Evolutionary conservation across 179 eudicot species (phyloP), one percentile per base, ranked within the genome.

Genomic region (Sideroxylon spinosum): DNA sequence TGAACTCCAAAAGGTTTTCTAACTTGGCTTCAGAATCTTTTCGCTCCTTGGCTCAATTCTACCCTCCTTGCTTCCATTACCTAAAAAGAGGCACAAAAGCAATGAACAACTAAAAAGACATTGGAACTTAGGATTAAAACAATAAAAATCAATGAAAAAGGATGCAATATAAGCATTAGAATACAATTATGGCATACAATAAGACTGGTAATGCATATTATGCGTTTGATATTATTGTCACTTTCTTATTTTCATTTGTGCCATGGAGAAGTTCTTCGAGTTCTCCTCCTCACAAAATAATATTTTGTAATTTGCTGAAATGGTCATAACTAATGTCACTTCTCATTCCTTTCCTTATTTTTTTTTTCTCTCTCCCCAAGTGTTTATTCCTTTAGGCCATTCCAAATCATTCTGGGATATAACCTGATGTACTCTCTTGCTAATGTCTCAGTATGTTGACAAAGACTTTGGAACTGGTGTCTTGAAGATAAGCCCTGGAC

Each of bases 381-480:
- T 56, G 68, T 12, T 75, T 46, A 37, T 44, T 14, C 59, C 62
- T 78, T 71, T 26, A 55, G 59, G 72, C 46, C 32, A 29, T 22
- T 76, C 11, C 19, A 29, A 68, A 9, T 61, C 69, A 66, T 48
- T 78, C 22, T 49, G 44, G 26, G 13, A 17, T 17, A 52, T 44
- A 70, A 73, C 11, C 23, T 13, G 26, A 68, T 66, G 13, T 74
- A 52, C 28, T 53, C 7, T 29, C 7, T 69, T 60, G 29, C 76
- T 73, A 20, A 72, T 83, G 79, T 71, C 81, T 76, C 90, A 95
- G 98, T 85, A 83, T 81, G 98, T 95, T 77, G 98, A 95, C 83
- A 93, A 82, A 84, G 98, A 93, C 74, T 93, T 95, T 84, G 98
- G 98, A 61, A 95, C 98, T 82, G 98, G 98, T 74, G 98, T 95